Evolutionary conservation across 257 asterid genomes (phyloP), one percentile per base, ranked within the genome.

Genomic region (Ajuga chamaepitys): DNA sequence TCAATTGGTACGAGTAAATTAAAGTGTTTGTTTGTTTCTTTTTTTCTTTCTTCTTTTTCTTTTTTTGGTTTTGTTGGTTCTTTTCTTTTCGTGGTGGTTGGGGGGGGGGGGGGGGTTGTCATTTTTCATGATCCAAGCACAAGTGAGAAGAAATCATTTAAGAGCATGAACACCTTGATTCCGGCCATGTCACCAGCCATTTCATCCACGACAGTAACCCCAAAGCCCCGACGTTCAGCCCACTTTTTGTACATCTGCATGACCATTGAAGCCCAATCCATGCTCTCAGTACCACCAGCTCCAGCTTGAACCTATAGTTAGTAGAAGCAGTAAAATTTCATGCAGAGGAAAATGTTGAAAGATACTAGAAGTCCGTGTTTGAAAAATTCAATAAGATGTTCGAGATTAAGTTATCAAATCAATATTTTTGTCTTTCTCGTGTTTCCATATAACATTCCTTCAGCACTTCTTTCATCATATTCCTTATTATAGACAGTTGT

Each of bases 201-300:
- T 83, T 94, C 96, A 68, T 90, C 97, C 67, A 86, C 96, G 38
- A 90, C 85, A 46, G 95, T 75, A 62, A 88, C 86, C 12, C 85
- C 73, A 80, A 69, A 94, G 57, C 92, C 95, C 28, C 83, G 88
- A 58, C 45, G 74, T 68, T 90, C 91, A 73, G 99, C 96, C 99
- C 99, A 94, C 54, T 67, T 77, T 71, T 76, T 86, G 79, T 94
- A 94, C 99, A 90, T 94, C 84, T 88, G 97, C 86, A 88, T 80
- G 71, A 94, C 86, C 92, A 90, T 94, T 45, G 91, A 83, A 74
- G 99, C 96, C 97, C 99, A 90, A 75, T 90, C 99, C 94, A 84
- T 86, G 85, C 97, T 90, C 88, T 94, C 99, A 30, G 99, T 94
- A 61, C 97, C 99, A 62, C 99, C 99, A 66, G 99, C 97, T 73